These are phyloP conservation scores for Lepiota venenata DNA, from an alignment of 768 basidiomycete genomes.

Conservation along the genomic window DNA sequence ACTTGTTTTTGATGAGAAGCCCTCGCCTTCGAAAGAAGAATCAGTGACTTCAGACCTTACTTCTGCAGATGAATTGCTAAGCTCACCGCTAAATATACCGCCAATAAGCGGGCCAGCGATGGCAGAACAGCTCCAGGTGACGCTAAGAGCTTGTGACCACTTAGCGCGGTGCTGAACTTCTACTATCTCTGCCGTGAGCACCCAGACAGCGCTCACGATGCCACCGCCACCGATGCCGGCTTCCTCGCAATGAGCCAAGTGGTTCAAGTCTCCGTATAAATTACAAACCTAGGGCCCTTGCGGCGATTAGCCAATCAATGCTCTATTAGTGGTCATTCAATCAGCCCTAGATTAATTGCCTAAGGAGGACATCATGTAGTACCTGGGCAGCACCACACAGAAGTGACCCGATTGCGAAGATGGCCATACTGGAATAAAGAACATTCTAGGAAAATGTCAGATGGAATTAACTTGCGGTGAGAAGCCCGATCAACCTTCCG, in stretches of 20 bases:
- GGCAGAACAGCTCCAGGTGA: conserved; percentile 87
- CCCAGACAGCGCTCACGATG: conserved; percentile 84
- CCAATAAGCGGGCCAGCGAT: conserved; percentile 82
- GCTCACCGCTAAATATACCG: conserved; percentile 73
- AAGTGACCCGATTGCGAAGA: conserved; percentile 77
- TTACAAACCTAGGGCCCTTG: conserved; percentile 45
- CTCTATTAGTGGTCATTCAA: conserved; percentile 30
- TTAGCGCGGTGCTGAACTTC: conserved; percentile 65
- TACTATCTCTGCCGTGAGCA: conserved; percentile 83
- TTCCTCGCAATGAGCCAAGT: conserved; percentile 14
- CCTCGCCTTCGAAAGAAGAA: conserved; percentile 27
- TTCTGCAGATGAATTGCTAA: not conserved
- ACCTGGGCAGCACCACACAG: conserved; percentile 77
- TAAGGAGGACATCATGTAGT: conserved; percentile 18
- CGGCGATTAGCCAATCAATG: conserved; percentile 62
- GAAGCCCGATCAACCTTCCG: conserved; percentile 53
- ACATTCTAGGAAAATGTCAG: conserved; percentile 43
- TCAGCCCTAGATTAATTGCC: conserved; percentile 17
- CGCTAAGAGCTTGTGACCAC: conserved; percentile 82
- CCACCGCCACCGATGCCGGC: conserved; percentile 87
- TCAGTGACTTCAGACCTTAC: not conserved
- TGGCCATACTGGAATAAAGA: conserved; percentile 66
- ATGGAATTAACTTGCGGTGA: not conserved
- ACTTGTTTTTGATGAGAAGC: conserved; percentile 29
- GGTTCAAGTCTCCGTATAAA: conserved; percentile 24